These are phyloP conservation scores for Metarhizium brunneum DNA, from an alignment of 2,329 filamentous ascomycete species.

Conservation along the genomic window DNA sequence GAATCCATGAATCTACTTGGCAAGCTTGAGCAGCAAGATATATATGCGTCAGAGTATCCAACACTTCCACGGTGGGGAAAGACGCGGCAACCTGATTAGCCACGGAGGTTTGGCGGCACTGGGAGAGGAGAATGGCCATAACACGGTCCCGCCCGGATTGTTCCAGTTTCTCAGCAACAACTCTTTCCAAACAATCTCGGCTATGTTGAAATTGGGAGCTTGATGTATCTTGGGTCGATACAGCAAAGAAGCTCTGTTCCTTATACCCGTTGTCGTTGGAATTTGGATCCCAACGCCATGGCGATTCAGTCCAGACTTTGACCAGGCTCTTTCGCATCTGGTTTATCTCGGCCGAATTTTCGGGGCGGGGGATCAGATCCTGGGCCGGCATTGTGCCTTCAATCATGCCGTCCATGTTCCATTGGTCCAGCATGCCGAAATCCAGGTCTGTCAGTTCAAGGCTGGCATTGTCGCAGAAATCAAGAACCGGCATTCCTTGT, in stretches of 20 bases:
- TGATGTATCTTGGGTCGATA: conserved; percentile 29
- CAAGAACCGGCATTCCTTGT: conserved; percentile 34
- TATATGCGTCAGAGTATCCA: conserved; percentile 53
- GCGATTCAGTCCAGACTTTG: conserved; percentile 40
- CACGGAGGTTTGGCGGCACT: conserved; percentile 41
- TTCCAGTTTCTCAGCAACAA: conserved; percentile 35
- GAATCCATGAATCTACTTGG: conserved; percentile 51
- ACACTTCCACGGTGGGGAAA: conserved; percentile 50
- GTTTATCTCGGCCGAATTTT: conserved; percentile 32
- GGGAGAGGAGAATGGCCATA: conserved; percentile 53
- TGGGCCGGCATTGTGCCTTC: conserved; percentile 13
- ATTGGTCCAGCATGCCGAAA: conserved; percentile 40
- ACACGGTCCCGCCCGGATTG: conserved; percentile 48
- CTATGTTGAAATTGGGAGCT: conserved; percentile 29
- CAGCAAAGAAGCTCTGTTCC: conserved; percentile 35
- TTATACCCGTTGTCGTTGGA: conserved; percentile 33
- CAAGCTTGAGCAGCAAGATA: conserved; percentile 48
- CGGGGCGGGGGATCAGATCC: conserved; percentile 16
- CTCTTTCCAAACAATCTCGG: conserved; percentile 26
- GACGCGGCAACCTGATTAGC: conserved; percentile 46
- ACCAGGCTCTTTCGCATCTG: conserved; percentile 38
- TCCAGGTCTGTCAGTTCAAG: conserved; percentile 43
- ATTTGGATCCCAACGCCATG: conserved; percentile 40
- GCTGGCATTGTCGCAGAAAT: conserved; percentile 40
- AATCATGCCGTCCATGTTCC: conserved; percentile 32